Conservation (phyloP, 2,329 filamentous ascomycete genomes). For the Macrophomina pseudophaseolina region DNA sequence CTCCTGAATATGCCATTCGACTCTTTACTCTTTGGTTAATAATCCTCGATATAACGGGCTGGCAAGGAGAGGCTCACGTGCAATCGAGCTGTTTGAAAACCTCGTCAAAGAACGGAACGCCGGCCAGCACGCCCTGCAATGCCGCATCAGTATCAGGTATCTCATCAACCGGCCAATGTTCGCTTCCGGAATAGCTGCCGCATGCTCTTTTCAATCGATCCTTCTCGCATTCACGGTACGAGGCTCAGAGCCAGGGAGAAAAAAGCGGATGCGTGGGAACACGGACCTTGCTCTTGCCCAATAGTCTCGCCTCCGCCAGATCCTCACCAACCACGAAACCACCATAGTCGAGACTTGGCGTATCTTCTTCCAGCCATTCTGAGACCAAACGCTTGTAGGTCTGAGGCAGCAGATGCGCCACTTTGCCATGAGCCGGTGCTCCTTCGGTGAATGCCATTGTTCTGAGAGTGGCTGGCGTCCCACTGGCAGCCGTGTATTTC, state of each 20-base stretch:
- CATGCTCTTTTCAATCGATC: constrained; percentile 4
- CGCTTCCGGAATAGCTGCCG: not conserved
- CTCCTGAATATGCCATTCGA: constrained; percentile 85
- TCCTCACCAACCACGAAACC: constrained; percentile 90
- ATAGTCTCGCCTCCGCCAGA: constrained; percentile 54
- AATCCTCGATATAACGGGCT: not conserved
- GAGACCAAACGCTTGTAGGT: constrained; percentile 82
- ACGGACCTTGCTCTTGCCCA: constrained; percentile 62
- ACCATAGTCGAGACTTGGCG: constrained; percentile 94
- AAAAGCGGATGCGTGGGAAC: not conserved
- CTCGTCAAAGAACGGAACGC: constrained; percentile 93
- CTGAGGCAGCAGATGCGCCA: constrained; percentile 77
- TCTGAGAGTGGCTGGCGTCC: not conserved
- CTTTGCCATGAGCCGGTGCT: constrained; percentile 62
- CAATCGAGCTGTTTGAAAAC: constrained; percentile 90
- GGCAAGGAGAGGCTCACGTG: constrained; percentile 55
- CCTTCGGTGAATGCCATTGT: constrained; percentile 49
- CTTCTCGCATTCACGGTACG: not conserved
- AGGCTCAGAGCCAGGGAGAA: constrained; percentile 22
- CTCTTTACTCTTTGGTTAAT: constrained; percentile 47
- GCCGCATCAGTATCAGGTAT: not conserved
- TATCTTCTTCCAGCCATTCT: constrained; percentile 93
- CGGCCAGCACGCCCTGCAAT: constrained; percentile 76
- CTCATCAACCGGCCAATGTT: not conserved
- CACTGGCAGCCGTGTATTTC: not conserved